Conservation (phyloP, 2,329 filamentous ascomycete species). For the Cladobotryum protrusum region DNA sequence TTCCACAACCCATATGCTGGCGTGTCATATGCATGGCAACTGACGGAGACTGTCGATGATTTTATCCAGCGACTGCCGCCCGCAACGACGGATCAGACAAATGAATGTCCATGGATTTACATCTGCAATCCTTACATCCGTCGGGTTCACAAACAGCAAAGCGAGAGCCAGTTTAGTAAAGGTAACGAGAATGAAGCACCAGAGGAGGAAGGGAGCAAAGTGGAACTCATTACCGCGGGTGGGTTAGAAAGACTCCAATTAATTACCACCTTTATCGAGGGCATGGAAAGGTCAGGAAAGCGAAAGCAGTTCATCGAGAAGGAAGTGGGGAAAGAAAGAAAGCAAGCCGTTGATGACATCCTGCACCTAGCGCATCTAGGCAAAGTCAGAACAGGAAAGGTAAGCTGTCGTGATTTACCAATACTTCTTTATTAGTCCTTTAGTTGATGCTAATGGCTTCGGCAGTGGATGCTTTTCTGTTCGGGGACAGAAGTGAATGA, state of each 20-base stretch:
- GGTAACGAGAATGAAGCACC: constrained; percentile 46
- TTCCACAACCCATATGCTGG: constrained; percentile 57
- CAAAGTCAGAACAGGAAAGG: constrained; percentile 61
- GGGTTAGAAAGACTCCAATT: constrained; percentile 46
- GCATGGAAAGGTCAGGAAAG: constrained; percentile 34
- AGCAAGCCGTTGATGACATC: constrained; percentile 48
- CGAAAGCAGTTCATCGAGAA: constrained; percentile 32
- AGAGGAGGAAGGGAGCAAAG: constrained; percentile 38
- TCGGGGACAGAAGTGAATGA: constrained; percentile 47
- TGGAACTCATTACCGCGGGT: constrained; percentile 43
- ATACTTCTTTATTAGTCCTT: background rate
- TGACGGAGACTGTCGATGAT: constrained; percentile 54
- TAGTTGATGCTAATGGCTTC: background rate
- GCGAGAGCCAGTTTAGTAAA: constrained; percentile 31
- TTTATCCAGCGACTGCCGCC: constrained; percentile 68
- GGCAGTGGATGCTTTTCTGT: constrained; percentile 70
- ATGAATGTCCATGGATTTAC: constrained; percentile 62
- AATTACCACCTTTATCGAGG: constrained; percentile 42
- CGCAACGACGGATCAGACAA: constrained; percentile 45
- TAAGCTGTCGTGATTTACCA: constrained; percentile 19
- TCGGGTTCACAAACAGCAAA: constrained; percentile 27
- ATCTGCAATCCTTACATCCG: constrained; percentile 57
- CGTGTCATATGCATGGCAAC: constrained; percentile 51
- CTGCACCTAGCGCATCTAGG: constrained; percentile 53
- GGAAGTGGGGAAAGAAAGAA: constrained; percentile 45